Conservation (phyloP, 495 filamentous ascomycete genomes). For the Lasiosphaeria miniovina region DNA sequence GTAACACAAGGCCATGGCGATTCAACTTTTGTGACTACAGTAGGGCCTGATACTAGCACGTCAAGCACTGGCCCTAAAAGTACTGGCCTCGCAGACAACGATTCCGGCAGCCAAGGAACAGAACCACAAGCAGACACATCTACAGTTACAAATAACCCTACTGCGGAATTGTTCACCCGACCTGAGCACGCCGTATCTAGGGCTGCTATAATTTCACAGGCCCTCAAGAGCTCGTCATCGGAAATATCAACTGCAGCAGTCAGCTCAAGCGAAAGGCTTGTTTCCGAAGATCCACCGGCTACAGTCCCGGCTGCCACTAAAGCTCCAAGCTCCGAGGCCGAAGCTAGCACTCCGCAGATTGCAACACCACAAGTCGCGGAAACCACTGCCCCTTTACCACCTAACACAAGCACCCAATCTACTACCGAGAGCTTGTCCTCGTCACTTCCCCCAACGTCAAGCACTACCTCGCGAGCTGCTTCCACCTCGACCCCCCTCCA, state of each 20-base stretch:
- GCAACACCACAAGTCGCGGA: background rate
- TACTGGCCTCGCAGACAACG: background rate
- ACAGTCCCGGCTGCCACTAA: background rate
- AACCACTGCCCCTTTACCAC: too few species aligned
- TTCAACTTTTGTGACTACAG: background rate
- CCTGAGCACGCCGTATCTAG: too few species aligned
- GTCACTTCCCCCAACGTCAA: background rate
- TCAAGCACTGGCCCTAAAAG: background rate
- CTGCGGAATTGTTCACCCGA: too few species aligned
- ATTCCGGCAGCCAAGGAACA: background rate
- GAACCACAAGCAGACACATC: background rate
- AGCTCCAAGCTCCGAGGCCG: background rate
- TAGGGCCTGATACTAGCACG: background rate
- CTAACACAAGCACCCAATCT: too few species aligned
- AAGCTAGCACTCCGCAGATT: background rate
- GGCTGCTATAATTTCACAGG: background rate
- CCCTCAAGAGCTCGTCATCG: background rate
- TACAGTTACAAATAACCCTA: background rate
- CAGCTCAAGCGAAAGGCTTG: background rate
- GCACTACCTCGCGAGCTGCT: background rate
- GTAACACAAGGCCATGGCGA: too few species aligned
- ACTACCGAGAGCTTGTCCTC: too few species aligned
- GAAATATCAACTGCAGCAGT: background rate
- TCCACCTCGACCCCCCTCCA: background rate
- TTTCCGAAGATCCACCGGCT: background rate